Evolutionary conservation across 768 basidiomycete genomes (phyloP), one percentile per base, ranked within the genome.

Genomic region (Pleurotus salmoneostramineus): DNA sequence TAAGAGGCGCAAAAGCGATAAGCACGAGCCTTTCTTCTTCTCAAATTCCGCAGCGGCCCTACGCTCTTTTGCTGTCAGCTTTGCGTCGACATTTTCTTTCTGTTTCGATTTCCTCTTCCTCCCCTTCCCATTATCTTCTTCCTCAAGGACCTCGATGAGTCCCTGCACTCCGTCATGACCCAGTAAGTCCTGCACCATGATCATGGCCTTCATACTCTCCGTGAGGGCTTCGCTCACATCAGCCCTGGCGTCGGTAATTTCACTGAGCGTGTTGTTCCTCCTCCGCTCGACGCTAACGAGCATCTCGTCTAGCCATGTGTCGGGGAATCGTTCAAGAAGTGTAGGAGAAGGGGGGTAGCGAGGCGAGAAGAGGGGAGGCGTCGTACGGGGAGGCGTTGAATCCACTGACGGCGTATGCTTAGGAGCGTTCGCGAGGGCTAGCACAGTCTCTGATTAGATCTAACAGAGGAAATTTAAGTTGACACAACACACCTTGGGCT

Each of bases 271-370:
- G 27, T 51, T 51, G 12, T n/a, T 27, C 36, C 36, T 14, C n/a
- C 36, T 11, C 10, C 50, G 50, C 14, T 37, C 36, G 8, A 51
- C 36, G 50, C 15, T 35, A 12, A 55, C 40, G 2, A 55, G 52
- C 5, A 55, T 31, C 40, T 55, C 52, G 6, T 55, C 52, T 27
- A 55, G 35, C 52, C 52, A 55, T 42, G 52, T 55, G 17, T 43
- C 17, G 21, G 52, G 52, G 37, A 17, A 31, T 1, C 52, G 52
- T 27, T 27, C 40, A 2, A 55, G 5, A 40, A 55, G 4, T 11
- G 52, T 55, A 10, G 52, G 52, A 15, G 52, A 55, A 11, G 52
- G 52, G 6, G 52, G 52, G 8, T 12, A 55, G 4, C n/a, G 11
- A 21, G 52, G 52, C 5, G 36, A 55, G 21, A 42, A 55, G 14